Percentiles rank a stretch among this genome's conserved stretches.
Evolutionary conservation across 208 protist genomes (phyloP).

Genomic region (Endotrypanum monterogeii): DNA sequence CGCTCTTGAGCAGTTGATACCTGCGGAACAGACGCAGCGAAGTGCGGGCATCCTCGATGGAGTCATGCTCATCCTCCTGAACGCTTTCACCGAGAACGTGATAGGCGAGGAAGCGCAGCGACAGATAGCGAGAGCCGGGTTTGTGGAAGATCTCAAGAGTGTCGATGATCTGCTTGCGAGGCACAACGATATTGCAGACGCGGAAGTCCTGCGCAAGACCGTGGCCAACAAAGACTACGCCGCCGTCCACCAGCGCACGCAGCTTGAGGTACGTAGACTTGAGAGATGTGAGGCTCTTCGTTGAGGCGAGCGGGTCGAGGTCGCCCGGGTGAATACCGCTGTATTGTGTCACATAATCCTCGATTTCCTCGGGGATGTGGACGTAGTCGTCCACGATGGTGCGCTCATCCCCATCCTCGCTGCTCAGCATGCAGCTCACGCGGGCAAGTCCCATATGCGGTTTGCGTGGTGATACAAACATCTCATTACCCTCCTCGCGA

Average conservation of each 20-base stretch:
- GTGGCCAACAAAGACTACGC: slow-evolving; percentile 95
- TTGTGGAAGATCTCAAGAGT: slow-evolving; percentile 96
- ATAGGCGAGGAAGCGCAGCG: slow-evolving; percentile 94
- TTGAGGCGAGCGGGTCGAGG: slow-evolving; percentile 90
- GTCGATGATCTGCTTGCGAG: slow-evolving; percentile 96
- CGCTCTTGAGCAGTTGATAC: slow-evolving; percentile 74
- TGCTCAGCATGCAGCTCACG: slow-evolving; percentile 89
- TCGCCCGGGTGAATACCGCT: slow-evolving; percentile 96
- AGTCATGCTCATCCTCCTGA: slow-evolving; percentile 96
- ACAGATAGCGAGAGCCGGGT: slow-evolving; percentile 88
- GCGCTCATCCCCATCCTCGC: slow-evolving; percentile 74
- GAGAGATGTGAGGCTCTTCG: slow-evolving; percentile 92
- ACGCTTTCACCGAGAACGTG: slow-evolving; percentile 94
- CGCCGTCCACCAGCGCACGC: slow-evolving; percentile 90
- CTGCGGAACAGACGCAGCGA: slow-evolving; percentile 92
- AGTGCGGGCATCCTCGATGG: slow-evolving; percentile 95
- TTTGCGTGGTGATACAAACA: slow-evolving; percentile 51
- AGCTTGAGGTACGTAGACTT: slow-evolving; percentile 96
- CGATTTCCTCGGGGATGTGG: slow-evolving; percentile 84
- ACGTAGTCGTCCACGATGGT: slow-evolving; percentile 92
- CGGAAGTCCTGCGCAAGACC: slow-evolving; percentile 96
- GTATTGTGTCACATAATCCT: slow-evolving; percentile 93
- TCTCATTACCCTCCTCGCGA: slow-evolving; percentile 45
- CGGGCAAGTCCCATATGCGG: slow-evolving; percentile 87
- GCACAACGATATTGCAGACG: slow-evolving; percentile 96